Evolutionary conservation across 345 rosid genomes (phyloP), one percentile per base, ranked within the genome.

Genomic region (Kandelia obovata): DNA sequence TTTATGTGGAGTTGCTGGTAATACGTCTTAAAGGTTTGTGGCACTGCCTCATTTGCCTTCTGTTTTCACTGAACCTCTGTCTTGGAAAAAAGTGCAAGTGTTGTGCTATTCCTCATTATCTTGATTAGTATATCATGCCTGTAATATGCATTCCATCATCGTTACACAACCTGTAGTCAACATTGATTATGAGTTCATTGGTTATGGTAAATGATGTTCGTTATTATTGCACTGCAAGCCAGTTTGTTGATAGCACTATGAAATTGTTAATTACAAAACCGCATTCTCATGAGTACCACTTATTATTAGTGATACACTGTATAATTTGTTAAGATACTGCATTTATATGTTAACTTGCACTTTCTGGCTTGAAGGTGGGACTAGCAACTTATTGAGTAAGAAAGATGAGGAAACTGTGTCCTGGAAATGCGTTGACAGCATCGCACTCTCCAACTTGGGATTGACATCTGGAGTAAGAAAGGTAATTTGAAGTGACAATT

Each of bases 381-480:
- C 23, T 61, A 39, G 47, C 39, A 67, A 70, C 31, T 61, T 81
- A 75, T 65, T 74, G 28, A 39, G 69, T 68, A 67, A 80, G 71
- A 80, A 66, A 62, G 71, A 68, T 5, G 65, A 70, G 66, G 75
- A 81, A 72, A 47, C 28, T 27, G 53, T 34, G 21, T 17, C 67
- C 19, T 83, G 89, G 87, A 88, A 83, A 60, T 83, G 70, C 47
- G 85, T 88, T 62, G 88, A 86, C 51, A 7, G 71, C 56, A 32
- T 77, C 34, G 80, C 82, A 19, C 80, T 88, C 66, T 77, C 89
- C 21, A 78, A 62, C 65, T 55, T 83, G 84, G 91, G 93, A 61
- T 78, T 88, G 84, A 88, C 93, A 4, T 78, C 91, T 64, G 88
- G 88, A 67, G 94, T 89, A 26, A 84, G 78, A 72, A 88, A 88